Conservation (phyloP, 2,329 filamentous ascomycete species). For the Myriosclerotinia curreyana region DNA sequence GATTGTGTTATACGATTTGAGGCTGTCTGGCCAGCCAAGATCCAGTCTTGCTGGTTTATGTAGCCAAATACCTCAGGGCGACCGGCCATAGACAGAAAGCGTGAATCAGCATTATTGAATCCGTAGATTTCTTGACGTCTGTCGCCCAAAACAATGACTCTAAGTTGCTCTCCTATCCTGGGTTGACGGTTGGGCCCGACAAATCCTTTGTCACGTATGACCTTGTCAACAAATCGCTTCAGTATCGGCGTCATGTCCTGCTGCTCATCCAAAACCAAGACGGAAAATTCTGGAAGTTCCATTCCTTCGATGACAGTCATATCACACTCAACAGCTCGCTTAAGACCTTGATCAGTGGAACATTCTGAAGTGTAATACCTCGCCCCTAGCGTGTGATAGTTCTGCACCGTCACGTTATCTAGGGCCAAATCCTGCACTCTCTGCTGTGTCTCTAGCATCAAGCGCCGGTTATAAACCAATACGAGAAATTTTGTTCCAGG, state of each 20-base stretch:
- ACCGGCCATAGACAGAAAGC: constrained; percentile 15
- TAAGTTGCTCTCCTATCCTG: neutral
- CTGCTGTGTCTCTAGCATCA: constrained; percentile 19
- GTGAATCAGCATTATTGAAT: constrained; percentile 20
- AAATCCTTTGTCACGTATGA: constrained; percentile 15
- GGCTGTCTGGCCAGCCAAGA: constrained; percentile 10
- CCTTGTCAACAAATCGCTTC: constrained; percentile 17
- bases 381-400: constrained; percentile 11
- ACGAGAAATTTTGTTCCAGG: constrained; percentile 13
- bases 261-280: constrained; percentile 19
- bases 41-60: constrained; percentile 10
- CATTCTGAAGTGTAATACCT: constrained; percentile 17
- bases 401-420: constrained; percentile 8
- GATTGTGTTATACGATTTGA: constrained; percentile 19
- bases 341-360: constrained; percentile 19
- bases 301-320: constrained; percentile 1
- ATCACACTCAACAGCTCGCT: constrained; percentile 15
- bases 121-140: constrained; percentile 16
- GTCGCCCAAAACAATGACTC: constrained; percentile 9
- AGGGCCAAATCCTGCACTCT: constrained; percentile 14
- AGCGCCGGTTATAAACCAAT: constrained; percentile 15
- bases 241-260: constrained; percentile 21
- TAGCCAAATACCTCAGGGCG: constrained; percentile 14
- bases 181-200: neutral
- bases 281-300: constrained; percentile 18